These are phyloP conservation scores for Rhizophagus sp. DNA, from an alignment of 192 early-diverging fungal species.

Conservation along the genomic window DNA sequence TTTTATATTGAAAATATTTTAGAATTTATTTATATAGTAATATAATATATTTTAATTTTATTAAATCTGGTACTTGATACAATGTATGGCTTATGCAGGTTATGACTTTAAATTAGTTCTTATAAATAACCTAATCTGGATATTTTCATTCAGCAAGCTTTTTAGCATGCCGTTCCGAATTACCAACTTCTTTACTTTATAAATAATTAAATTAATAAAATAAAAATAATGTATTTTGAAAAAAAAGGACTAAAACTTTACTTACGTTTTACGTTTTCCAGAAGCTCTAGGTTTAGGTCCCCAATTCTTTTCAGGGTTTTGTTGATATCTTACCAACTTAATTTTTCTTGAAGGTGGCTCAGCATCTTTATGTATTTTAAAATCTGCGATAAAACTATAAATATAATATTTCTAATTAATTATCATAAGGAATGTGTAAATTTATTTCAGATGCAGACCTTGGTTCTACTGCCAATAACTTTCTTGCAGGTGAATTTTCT, in stretches of 20 bases:
- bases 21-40: no score
- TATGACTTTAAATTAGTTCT: no score
- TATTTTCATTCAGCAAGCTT: not conserved
- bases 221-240: not conserved
- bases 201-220: not conserved
- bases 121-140: no score
- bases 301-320: constrained; percentile 97
- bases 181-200: not conserved
- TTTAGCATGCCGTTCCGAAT: not conserved
- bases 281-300: constrained; percentile 87
- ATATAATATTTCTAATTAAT: not conserved
- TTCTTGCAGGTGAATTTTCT: constrained; percentile 65
- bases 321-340: constrained; percentile 90
- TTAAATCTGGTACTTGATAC: no score
- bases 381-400: constrained; percentile 65
- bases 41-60: no score
- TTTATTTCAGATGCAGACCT: constrained; percentile 18
- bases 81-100: no score
- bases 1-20: no score
- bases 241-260: not conserved
- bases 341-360: constrained; percentile 74
- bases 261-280: constrained; percentile 50
- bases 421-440: not conserved
- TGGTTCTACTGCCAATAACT: constrained; percentile 61
- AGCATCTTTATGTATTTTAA: constrained; percentile 70